phyloP scores from a whole-genome alignment of 106 monocot species.

The Alisma plantagoaquatica region DNA sequence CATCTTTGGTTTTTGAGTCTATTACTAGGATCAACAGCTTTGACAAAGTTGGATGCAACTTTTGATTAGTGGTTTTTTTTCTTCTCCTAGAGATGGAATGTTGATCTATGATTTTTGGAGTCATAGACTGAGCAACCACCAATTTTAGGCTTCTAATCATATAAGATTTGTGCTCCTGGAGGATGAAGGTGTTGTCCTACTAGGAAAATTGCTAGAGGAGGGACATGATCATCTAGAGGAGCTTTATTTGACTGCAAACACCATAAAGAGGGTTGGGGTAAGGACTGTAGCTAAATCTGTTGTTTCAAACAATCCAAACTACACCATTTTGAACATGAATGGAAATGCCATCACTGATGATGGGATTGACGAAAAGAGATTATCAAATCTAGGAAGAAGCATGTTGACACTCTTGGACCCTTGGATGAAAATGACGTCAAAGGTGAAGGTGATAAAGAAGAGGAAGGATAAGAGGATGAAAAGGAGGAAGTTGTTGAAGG shows the following conservation, averaged over 20 bases:
- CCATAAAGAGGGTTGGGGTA: slow-evolving; percentile 65
- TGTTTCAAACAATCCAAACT: slow-evolving; percentile 39
- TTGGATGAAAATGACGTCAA: slow-evolving; percentile 87
- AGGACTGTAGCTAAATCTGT: slow-evolving; percentile 56
- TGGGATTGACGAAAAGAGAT: slow-evolving; percentile 90
- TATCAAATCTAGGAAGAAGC: slow-evolving; percentile 33
- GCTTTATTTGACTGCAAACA: slow-evolving; percentile 64
- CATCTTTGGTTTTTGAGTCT: too few species aligned
- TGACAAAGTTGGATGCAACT: too few species aligned
- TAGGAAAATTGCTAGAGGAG: slow-evolving; percentile 44
- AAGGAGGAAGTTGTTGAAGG: slow-evolving; percentile 25
- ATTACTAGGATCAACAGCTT: too few species aligned
- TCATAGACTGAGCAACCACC: too few species aligned
- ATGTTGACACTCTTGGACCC: slow-evolving; percentile 54
- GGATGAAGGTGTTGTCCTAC: slow-evolving; percentile 64
- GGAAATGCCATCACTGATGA: slow-evolving; percentile 82
- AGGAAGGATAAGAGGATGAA: slow-evolving; percentile 31
- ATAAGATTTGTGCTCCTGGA: too few species aligned
- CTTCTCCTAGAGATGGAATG: too few species aligned
- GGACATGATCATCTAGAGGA: slow-evolving; percentile 45
- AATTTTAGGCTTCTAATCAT: too few species aligned
- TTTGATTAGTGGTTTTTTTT: too few species aligned
- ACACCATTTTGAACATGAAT: slow-evolving; percentile 61
- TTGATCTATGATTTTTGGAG: too few species aligned
- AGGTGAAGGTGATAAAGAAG: slow-evolving; percentile 35